These are phyloP conservation scores for Capronia americana DNA, from an alignment of 2,329 filamentous ascomycete genomes.

Conservation along the genomic window DNA sequence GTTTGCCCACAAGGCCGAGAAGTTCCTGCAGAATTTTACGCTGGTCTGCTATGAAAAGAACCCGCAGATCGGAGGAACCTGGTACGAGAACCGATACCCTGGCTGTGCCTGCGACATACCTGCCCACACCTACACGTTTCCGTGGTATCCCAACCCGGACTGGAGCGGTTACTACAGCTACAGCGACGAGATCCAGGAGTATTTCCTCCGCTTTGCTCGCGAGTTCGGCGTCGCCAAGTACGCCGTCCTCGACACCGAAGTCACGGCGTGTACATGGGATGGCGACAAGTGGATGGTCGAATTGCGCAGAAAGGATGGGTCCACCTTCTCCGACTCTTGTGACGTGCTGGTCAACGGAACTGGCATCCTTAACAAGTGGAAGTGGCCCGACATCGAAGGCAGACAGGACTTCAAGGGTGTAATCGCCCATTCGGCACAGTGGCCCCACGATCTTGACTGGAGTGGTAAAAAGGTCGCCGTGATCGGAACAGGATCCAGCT, in stretches of 20 bases:
- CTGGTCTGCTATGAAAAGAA: slow-evolving; percentile 36
- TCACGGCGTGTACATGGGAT: slow-evolving; percentile 19
- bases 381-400: slow-evolving; percentile 48
- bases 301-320: slow-evolving; percentile 8
- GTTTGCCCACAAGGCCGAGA: slow-evolving; percentile 38
- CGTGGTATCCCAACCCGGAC: slow-evolving; percentile 38
- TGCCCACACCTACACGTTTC: slow-evolving; percentile 34
- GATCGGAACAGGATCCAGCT: slow-evolving; percentile 40
- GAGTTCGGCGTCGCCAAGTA: slow-evolving; percentile 35
- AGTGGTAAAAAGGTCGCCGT: slow-evolving; percentile 38
- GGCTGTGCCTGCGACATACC: slow-evolving; percentile 47
- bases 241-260: slow-evolving; percentile 22
- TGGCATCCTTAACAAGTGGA: slow-evolving; percentile 38
- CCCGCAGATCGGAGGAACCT: slow-evolving; percentile 24
- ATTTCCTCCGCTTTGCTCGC: slow-evolving; percentile 39
- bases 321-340: slow-evolving; percentile 20
- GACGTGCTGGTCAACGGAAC: slow-evolving; percentile 31
- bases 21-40: slow-evolving; percentile 44
- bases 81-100: slow-evolving; percentile 29
- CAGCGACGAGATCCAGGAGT: slow-evolving; percentile 41
- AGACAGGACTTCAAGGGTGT: slow-evolving; percentile 45
- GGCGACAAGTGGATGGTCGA: slow-evolving; percentile 22
- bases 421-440: slow-evolving; percentile 44
- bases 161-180: slow-evolving; percentile 40
- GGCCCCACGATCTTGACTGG: slow-evolving; percentile 42